These are phyloP conservation scores for Phytophthora cryptogea DNA, from an alignment of 352 stramenopile species.

Conservation along the genomic window DNA sequence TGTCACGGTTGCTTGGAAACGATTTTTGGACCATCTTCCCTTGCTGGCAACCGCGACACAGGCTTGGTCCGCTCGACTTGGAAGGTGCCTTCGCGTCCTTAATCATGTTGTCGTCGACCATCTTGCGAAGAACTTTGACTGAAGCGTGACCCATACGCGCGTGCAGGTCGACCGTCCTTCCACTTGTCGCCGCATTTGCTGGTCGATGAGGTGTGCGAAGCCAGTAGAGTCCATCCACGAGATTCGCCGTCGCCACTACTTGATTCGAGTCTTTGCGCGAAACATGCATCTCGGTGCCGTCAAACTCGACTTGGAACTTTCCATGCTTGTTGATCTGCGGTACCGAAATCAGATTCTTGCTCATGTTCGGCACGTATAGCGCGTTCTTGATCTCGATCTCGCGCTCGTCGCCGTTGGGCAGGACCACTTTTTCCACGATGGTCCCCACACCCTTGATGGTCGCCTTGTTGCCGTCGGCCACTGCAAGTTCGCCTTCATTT, in stretches of 20 bases:
- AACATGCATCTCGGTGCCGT: conserved; percentile 17
- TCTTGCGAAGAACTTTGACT: conserved; percentile 16
- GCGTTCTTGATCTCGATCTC: conserved; percentile 15
- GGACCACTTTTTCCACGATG: conserved; percentile 6
- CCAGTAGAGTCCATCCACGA: conserved; percentile 24
- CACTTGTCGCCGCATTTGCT: conserved; percentile 2
- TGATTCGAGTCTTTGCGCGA: conserved; percentile 19
- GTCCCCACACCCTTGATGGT: conserved; percentile 11
- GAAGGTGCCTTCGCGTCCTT: conserved; percentile 9
- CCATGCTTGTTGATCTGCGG: conserved; percentile 21
- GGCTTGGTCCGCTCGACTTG: background rate
- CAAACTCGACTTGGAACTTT: conserved; percentile 27
- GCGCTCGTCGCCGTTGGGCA: conserved; percentile 10
- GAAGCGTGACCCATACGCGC: conserved; percentile 18
- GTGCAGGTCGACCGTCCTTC: conserved; percentile 9
- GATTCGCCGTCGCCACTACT: conserved; percentile 18
- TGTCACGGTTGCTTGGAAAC: conserved; percentile 13
- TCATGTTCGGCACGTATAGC: conserved; percentile 17
- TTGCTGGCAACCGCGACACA: conserved; percentile 22
- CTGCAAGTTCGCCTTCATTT: conserved; percentile 5
- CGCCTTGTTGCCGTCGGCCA: conserved; percentile 11
- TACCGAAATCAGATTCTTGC: conserved; percentile 23
- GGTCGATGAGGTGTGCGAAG: conserved; percentile 7
- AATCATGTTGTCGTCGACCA: conserved; percentile 14
- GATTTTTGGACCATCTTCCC: conserved; percentile 31